These are phyloP conservation scores for Penicillium psychrosexuale DNA, from an alignment of 2,329 filamentous ascomycete genomes.

Conservation along the genomic window DNA sequence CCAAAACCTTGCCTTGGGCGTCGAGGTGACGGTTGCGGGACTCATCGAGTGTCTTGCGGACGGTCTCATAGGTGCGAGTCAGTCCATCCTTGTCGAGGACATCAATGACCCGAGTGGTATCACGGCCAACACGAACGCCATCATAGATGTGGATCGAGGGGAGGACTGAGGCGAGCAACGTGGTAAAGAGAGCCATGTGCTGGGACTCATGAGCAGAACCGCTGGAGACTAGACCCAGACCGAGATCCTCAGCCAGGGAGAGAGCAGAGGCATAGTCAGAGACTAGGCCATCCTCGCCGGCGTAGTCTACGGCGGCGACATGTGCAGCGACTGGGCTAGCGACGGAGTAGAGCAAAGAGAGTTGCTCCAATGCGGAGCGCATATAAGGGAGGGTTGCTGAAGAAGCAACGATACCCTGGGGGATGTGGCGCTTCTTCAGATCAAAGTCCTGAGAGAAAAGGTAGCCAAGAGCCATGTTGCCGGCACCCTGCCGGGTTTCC, in stretches of 20 bases:
- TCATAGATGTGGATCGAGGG: slow-evolving; percentile 89
- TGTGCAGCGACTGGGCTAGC: slow-evolving; percentile 92
- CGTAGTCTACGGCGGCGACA: slow-evolving; percentile 85
- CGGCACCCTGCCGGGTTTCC: slow-evolving; percentile 85
- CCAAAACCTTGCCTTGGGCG: slow-evolving; percentile 67
- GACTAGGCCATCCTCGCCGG: slow-evolving; percentile 67
- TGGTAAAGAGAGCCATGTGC: slow-evolving; percentile 90
- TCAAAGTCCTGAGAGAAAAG: slow-evolving; percentile 98
- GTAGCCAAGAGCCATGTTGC: slow-evolving; percentile 88
- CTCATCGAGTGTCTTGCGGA: slow-evolving; percentile 60
- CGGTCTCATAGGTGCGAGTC: slow-evolving; percentile 64
- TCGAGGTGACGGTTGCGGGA: slow-evolving; percentile 68
- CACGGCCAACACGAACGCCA: slow-evolving; percentile 75
- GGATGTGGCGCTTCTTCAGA: slow-evolving; percentile 81
- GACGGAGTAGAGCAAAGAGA: slow-evolving; percentile 85
- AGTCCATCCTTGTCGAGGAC: slow-evolving; percentile 71
- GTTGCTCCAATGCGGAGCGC: slow-evolving; percentile 81
- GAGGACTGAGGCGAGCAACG: slow-evolving; percentile 70
- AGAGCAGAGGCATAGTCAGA: slow-evolving; percentile 82
- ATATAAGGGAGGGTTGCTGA: slow-evolving; percentile 78
- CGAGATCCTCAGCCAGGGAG: slow-evolving; percentile 81
- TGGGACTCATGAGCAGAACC: slow-evolving; percentile 86
- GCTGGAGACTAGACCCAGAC: slow-evolving; percentile 80
- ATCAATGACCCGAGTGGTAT: slow-evolving; percentile 79
- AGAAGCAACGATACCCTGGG: slow-evolving; percentile 84